Percentiles rank a stretch among this genome's conserved stretches.
Conservation (phyloP, 2,329 filamentous ascomycete species). For the Mycosphaerelloides madeirae region DNA sequence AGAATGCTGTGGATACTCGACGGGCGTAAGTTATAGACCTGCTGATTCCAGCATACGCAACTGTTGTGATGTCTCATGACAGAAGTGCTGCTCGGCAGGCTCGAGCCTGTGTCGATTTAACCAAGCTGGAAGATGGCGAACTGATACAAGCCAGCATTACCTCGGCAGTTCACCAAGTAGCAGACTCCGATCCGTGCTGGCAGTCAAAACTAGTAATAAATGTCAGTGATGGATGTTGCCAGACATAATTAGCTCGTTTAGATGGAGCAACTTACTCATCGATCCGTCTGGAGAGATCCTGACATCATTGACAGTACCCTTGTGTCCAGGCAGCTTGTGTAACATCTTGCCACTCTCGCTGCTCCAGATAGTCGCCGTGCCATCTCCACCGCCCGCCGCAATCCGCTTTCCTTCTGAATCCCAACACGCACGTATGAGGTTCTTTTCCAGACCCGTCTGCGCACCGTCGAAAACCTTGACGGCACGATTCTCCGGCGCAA, state of each 20-base stretch:
- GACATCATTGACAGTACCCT: slow-evolving; percentile 90
- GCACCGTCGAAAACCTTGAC: slow-evolving; percentile 92
- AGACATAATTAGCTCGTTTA: too few relatives aligned
- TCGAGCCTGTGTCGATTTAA: too few relatives aligned
- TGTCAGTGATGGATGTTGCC: slow-evolving; percentile 1
- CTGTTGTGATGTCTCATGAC: too few relatives aligned
- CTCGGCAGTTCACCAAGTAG: slow-evolving; percentile 31
- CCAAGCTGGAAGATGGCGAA: too few relatives aligned
- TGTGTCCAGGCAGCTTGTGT: slow-evolving; percentile 93
- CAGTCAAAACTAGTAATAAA: slow-evolving; percentile 23
- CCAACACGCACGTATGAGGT: slow-evolving; percentile 87
- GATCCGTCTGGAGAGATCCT: slow-evolving; percentile 86
- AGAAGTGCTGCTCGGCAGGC: too few relatives aligned
- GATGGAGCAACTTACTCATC: slow-evolving; percentile 76
- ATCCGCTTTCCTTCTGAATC: slow-evolving; percentile 79
- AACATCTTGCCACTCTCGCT: slow-evolving; percentile 80
- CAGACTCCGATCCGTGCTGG: slow-evolving; percentile 34
- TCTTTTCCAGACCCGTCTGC: slow-evolving; percentile 80
- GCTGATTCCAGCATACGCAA: too few relatives aligned
- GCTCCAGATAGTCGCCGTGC: slow-evolving; percentile 89
- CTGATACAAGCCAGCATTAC: slow-evolving; percentile 4
- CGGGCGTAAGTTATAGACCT: too few relatives aligned
- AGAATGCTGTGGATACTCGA: too few relatives aligned
- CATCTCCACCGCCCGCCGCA: slow-evolving; percentile 82
- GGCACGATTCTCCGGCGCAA: slow-evolving; percentile 80